These are phyloP conservation scores for Pyrus bretschneideri DNA, from an alignment of 306 rosid genomes.

Conservation along the genomic window DNA sequence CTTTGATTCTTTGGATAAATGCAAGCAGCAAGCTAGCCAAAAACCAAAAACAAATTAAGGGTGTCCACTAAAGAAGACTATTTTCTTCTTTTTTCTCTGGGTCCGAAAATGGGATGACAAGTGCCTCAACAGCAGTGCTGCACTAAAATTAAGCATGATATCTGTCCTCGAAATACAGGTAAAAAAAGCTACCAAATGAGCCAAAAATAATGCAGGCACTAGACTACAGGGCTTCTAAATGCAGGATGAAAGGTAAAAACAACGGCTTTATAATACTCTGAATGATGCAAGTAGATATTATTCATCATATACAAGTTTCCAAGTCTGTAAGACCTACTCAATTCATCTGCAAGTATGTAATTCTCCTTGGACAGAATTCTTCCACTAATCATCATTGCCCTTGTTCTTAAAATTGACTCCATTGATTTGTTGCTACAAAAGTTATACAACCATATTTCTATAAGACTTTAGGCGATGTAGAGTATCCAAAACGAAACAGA, in stretches of 20 bases:
- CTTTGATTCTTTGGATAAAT: neutral
- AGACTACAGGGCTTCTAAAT: neutral
- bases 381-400: slow-evolving; percentile 83
- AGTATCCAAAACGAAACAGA: neutral
- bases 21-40: neutral
- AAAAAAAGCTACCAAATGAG: neutral
- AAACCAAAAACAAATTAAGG: neutral
- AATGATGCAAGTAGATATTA: neutral
- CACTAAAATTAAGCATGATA: neutral
- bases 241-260: neutral
- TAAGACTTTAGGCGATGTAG: neutral
- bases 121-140: neutral
- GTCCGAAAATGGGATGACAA: neutral
- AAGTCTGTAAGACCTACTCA: slow-evolving; percentile 42
- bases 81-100: neutral
- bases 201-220: neutral
- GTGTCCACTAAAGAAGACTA: neutral
- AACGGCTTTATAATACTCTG: neutral
- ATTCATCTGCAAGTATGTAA: slow-evolving; percentile 51
- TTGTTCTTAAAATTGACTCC: slow-evolving; percentile 60
- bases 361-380: slow-evolving; percentile 65
- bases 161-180: neutral
- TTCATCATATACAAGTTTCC: neutral
- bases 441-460: neutral
- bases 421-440: slow-evolving; percentile 44